Evolutionary conservation across 2,329 filamentous ascomycete species (phyloP).

Genomic region (Pseudogymnoascus pannorum): DNA sequence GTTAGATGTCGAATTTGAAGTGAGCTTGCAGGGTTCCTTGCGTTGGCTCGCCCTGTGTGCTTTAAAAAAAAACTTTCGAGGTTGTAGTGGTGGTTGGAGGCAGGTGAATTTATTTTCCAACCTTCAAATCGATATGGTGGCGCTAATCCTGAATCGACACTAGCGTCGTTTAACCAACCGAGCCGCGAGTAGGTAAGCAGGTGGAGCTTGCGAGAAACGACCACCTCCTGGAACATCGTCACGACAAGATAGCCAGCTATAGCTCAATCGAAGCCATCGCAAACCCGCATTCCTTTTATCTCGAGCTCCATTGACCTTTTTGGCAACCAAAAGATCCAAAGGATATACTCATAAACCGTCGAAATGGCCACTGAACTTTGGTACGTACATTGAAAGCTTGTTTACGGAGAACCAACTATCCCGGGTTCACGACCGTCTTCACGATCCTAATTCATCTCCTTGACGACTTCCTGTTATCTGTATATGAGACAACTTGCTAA

Average conservation of each 20-base stretch:
- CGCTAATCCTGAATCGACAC: not conserved
- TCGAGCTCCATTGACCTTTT: slow-evolving; percentile 9
- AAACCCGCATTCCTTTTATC: slow-evolving; percentile 6
- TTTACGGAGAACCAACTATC: not conserved
- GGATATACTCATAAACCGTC: slow-evolving; percentile 30
- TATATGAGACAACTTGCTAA: slow-evolving; percentile 36
- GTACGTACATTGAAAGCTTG: slow-evolving; percentile 47
- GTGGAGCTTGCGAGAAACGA: slow-evolving; percentile 9
- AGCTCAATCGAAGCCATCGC: slow-evolving; percentile 10
- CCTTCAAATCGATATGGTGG: not conserved
- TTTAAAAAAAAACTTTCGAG: not conserved
- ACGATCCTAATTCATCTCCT: slow-evolving; percentile 14
- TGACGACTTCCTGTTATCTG: not conserved
- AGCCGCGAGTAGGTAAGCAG: slow-evolving; percentile 15
- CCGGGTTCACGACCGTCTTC: not conserved
- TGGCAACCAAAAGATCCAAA: slow-evolving; percentile 5
- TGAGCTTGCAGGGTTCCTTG: slow-evolving; percentile 48
- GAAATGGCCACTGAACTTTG: slow-evolving; percentile 76
- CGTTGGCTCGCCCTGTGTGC: slow-evolving; percentile 50
- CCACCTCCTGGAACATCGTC: slow-evolving; percentile 5
- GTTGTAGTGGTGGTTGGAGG: slow-evolving; percentile 1
- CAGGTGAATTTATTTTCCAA: slow-evolving; percentile 3
- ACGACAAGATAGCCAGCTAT: slow-evolving; percentile 13
- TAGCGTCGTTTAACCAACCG: slow-evolving; percentile 19
- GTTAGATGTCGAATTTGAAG: not conserved